phyloP scores from a whole-genome alignment of 2,329 filamentous ascomycete species.

The Blastomyces parvus region DNA sequence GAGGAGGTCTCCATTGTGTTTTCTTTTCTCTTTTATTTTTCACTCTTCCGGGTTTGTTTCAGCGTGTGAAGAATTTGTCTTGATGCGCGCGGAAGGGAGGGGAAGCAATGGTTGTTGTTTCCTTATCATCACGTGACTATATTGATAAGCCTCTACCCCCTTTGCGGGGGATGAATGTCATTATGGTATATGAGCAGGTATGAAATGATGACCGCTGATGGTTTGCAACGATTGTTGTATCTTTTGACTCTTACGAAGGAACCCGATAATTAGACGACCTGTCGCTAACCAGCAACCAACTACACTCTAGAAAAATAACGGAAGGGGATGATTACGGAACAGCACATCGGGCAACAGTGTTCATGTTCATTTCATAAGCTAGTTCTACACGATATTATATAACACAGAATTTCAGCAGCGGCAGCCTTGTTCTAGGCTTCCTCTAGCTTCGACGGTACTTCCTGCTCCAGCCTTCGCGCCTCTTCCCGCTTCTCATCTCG shows the following conservation, averaged over 20 bases:
- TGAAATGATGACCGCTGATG: no score
- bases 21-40: not conserved
- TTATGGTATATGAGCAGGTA: no score
- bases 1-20: not conserved
- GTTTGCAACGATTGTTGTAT: no score
- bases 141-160: not conserved
- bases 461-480: not conserved
- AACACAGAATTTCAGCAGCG: not conserved
- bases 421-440: not conserved
- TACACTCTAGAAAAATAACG: no score
- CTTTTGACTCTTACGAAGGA: no score
- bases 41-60: not conserved
- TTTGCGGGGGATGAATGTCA: no score
- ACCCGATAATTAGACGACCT: no score
- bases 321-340: no score
- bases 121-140: not conserved
- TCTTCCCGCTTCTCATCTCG: constrained; percentile 13
- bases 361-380: not conserved
- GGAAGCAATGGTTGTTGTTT: no score
- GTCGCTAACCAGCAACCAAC: no score
- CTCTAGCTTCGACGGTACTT: not conserved
- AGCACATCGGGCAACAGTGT: no score
- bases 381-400: not conserved
- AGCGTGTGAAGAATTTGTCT: not conserved
- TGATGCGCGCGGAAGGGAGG: no score